phyloP scores from a whole-genome alignment of 2,329 filamentous ascomycete species.

The Aureobasidium zeae region DNA sequence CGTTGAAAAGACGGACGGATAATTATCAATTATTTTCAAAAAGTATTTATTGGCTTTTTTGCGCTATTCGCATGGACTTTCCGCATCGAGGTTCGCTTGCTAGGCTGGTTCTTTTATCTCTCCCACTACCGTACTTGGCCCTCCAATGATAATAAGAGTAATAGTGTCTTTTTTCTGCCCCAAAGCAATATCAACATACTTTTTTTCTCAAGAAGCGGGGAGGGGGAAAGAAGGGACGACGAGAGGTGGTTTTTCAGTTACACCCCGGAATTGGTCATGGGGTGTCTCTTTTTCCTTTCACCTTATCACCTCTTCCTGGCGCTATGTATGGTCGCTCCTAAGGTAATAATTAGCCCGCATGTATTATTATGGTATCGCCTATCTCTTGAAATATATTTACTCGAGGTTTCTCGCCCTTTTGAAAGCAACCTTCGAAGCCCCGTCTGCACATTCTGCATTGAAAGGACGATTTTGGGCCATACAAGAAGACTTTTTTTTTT shows the following conservation, averaged over 20 bases:
- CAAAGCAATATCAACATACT: too few species aligned
- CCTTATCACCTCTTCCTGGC: conserved; percentile 12
- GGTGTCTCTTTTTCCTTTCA: conserved; percentile 5
- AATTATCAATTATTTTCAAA: too few species aligned
- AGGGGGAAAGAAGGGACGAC: conserved; percentile 8
- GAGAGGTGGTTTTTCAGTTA: too few species aligned
- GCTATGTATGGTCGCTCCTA: neutral
- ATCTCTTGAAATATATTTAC: conserved; percentile 1
- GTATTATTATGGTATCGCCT: conserved; percentile 14
- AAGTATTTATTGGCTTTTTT: neutral
- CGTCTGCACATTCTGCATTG: neutral
- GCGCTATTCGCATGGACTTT: conserved; percentile 12
- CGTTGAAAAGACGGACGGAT: neutral
- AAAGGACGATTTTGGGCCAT: neutral
- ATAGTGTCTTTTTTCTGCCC: too few species aligned
- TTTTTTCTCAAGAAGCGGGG: neutral
- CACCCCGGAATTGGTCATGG: conserved; percentile 12
- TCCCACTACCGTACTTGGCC: too few species aligned
- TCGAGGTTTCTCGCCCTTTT: too few species aligned
- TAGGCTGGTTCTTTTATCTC: too few species aligned
- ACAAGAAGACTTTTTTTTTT: neutral
- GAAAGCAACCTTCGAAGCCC: neutral
- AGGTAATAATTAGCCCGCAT: conserved; percentile 1
- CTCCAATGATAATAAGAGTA: too few species aligned
- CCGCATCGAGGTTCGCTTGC: neutral